phyloP scores from a whole-genome alignment of 768 basidiomycete species.

The Hirschioporus abietinus region DNA sequence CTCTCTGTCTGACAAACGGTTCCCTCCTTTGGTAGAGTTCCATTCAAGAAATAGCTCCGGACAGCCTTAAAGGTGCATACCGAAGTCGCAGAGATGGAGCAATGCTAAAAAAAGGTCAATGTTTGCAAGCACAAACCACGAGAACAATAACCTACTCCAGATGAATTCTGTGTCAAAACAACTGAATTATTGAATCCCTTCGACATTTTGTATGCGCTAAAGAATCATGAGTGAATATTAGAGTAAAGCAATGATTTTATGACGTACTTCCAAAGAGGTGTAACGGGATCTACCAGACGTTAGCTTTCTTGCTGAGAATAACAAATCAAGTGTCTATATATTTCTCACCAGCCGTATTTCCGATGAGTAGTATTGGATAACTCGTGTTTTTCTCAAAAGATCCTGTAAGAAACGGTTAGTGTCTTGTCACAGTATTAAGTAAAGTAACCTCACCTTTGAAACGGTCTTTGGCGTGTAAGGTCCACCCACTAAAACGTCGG shows the following conservation, averaged over 20 bases:
- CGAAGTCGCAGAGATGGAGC: slow-evolving; percentile 14
- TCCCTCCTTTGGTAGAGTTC: slow-evolving; percentile 17
- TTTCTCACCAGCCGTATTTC: slow-evolving; percentile 16
- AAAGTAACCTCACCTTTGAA: background rate
- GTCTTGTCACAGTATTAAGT: background rate
- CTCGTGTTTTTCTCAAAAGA: slow-evolving; percentile 15
- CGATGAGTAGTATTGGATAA: slow-evolving; percentile 22
- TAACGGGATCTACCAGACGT: slow-evolving; percentile 11
- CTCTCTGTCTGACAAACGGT: slow-evolving; percentile 19
- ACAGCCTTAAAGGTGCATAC: slow-evolving; percentile 17
- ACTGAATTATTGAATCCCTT: slow-evolving; percentile 14
- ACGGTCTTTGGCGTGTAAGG: background rate
- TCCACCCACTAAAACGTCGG: background rate
- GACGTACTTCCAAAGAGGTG: slow-evolving; percentile 12
- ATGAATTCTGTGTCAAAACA: slow-evolving; percentile 16
- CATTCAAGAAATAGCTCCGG: slow-evolving; percentile 20
- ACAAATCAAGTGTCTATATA: background rate
- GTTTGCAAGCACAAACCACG: background rate
- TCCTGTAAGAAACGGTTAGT: background rate
- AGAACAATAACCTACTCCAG: slow-evolving; percentile 10
- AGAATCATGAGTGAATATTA: background rate
- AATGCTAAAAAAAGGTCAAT: slow-evolving; percentile 11
- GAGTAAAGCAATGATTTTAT: background rate
- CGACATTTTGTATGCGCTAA: slow-evolving; percentile 6
- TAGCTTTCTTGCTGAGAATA: background rate